Conservation (phyloP, 1,284 basidiomycete species). For the Malassezia slooffiae region DNA sequence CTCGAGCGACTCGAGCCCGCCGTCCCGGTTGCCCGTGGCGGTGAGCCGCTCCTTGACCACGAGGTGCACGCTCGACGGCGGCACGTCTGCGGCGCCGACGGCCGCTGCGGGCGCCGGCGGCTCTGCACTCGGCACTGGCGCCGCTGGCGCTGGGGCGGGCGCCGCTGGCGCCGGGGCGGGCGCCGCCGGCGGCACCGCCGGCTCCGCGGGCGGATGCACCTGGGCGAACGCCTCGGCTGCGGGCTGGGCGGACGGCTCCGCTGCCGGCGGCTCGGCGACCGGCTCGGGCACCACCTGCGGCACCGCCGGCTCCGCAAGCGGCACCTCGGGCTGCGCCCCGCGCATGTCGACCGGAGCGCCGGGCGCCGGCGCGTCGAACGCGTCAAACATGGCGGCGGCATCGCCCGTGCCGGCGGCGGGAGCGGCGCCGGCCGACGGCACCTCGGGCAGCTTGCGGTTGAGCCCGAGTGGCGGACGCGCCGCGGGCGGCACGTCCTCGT, state of each 20-base stretch:
- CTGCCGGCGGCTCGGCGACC: neutral
- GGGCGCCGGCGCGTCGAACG: neutral
- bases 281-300: too few relatives aligned
- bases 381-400: neutral
- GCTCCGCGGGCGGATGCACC: too few relatives aligned
- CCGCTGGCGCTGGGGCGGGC: neutral
- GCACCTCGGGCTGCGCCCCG: neutral
- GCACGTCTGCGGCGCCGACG: neutral
- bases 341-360: too few relatives aligned
- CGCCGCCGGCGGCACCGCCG: neutral
- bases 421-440: too few relatives aligned
- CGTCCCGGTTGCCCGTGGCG: slow-evolving; percentile 72
- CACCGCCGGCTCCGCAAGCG: too few relatives aligned
- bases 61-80: slow-evolving; percentile 63
- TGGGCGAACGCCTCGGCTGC: neutral
- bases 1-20: slow-evolving; percentile 77
- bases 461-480: too few relatives aligned
- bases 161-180: neutral
- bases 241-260: neutral
- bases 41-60: slow-evolving; percentile 73
- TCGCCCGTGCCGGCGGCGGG: neutral
- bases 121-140: neutral
- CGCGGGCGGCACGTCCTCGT: too few relatives aligned
- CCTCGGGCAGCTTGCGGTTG: too few relatives aligned
- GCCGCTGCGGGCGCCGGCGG: neutral